These are phyloP conservation scores for Chlamydomonas reinhardtii DNA, from an alignment of 163 green algal species.

Conservation along the genomic window DNA sequence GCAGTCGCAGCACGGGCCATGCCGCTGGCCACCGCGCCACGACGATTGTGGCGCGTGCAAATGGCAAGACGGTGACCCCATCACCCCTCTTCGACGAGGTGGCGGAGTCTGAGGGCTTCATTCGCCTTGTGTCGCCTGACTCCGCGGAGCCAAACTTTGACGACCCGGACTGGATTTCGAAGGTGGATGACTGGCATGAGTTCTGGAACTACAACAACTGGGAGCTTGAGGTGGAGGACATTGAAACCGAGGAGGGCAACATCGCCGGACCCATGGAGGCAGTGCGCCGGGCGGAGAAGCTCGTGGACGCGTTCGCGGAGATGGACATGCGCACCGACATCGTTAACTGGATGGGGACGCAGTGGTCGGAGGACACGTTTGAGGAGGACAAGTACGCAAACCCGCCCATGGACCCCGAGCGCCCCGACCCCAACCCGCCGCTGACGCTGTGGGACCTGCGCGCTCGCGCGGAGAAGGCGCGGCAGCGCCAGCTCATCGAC, in stretches of 20 bases:
- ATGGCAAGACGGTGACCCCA: slow-evolving; percentile 30
- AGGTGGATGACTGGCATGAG: slow-evolving; percentile 57
- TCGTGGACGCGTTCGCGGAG: slow-evolving; percentile 52
- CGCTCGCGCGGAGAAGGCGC: slow-evolving; percentile 55
- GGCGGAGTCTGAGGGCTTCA: slow-evolving; percentile 6
- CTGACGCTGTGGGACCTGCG: slow-evolving; percentile 40
- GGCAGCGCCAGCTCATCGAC: slow-evolving; percentile 53
- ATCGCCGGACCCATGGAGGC: slow-evolving; percentile 14
- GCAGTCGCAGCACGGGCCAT: not conserved
- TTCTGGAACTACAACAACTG: slow-evolving; percentile 62
- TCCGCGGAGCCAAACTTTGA: slow-evolving; percentile 44
- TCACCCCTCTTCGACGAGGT: slow-evolving; percentile 31
- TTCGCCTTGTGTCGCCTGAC: not conserved
- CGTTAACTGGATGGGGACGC: slow-evolving; percentile 50
- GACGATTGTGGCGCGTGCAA: not conserved
- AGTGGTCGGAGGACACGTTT: slow-evolving; percentile 1
- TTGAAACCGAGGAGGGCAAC: slow-evolving; percentile 50
- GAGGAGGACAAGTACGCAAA: slow-evolving; percentile 44
- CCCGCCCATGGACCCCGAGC: slow-evolving; percentile 9
- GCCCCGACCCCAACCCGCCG: slow-evolving; percentile 47
- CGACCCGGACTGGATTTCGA: slow-evolving; percentile 56
- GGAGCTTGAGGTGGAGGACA: slow-evolving; percentile 52
- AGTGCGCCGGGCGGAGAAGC: slow-evolving; percentile 29
- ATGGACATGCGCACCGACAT: slow-evolving; percentile 51
- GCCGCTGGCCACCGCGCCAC: too few relatives aligned